A percentile compares a stretch with the other conserved stretches of the same genome.
These are phyloP conservation scores for Phialocephala sp. DNA, from an alignment of 2,329 filamentous ascomycete species.

Conservation along the genomic window DNA sequence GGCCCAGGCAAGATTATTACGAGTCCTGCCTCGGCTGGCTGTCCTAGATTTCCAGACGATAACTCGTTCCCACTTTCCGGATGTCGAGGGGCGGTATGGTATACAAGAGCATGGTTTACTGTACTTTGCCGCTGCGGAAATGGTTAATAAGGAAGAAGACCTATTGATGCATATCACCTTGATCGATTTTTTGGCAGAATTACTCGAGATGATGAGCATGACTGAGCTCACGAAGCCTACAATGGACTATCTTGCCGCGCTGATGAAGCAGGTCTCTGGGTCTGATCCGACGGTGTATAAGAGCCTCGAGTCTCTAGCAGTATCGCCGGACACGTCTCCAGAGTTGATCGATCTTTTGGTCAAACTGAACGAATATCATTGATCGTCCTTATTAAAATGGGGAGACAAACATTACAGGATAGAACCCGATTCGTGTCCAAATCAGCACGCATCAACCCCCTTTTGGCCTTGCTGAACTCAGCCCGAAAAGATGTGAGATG, in stretches of 20 bases:
- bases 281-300: conserved; percentile 38
- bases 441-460: not conserved
- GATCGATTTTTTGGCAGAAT: conserved; percentile 43
- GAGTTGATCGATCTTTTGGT: conserved; percentile 39
- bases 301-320: conserved; percentile 39
- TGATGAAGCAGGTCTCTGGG: conserved; percentile 38
- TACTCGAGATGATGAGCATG: conserved; percentile 41
- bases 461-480: not conserved
- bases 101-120: conserved; percentile 36
- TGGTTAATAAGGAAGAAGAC: conserved; percentile 43
- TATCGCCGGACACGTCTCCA: conserved; percentile 34
- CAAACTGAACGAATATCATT: conserved; percentile 32
- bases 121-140: conserved; percentile 41
- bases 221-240: conserved; percentile 36
- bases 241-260: conserved; percentile 36
- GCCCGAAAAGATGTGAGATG: not conserved
- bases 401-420: not conserved
- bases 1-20: conserved; percentile 42
- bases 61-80: conserved; percentile 38
- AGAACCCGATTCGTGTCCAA: not conserved
- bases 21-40: conserved; percentile 42
- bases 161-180: conserved; percentile 44
- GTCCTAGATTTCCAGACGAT: conserved; percentile 39
- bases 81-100: conserved; percentile 36
- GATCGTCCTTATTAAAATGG: not conserved